Base-by-base conservation (phyloP, 108 stramenopile species). In the Conticribra guillardii region DNA sequence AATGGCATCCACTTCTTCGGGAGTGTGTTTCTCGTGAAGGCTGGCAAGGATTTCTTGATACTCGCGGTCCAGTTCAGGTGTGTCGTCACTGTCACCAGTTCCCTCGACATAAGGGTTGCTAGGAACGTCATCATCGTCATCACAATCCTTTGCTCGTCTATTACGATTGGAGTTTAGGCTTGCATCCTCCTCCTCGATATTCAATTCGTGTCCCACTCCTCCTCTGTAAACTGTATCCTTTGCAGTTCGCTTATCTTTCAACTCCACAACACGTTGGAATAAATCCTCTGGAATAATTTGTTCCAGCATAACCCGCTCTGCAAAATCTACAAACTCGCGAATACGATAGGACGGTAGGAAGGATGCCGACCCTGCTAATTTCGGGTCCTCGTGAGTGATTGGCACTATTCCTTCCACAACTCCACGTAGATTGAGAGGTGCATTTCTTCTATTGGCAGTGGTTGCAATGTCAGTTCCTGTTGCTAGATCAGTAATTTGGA, bases 391-490 rank as follows among this genome's bases (percentile, higher is more conserved):
- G 60, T 89, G 86, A 67, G 78, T 78, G 8, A 74, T 71, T 45
- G 89, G 87, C 19, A 93, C 88, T 34, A 93, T 89, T 31, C 92
- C 92, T 76, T 93, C 92, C 5, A 93, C 87, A 30, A 87, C 84
- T n/a, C 92, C 92, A 45, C 85, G 81, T 26, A 90, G 72, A 17
- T 53, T 74, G 15, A 69, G 50, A 2, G 67, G 67, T 29, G 37
- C 32, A 19, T 44, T 65, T 26, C 16, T 57, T 1, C 45, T 57
- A 7, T 33, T 57, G n/a, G 16, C 28, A 21, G 37, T 24, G 46
- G 27, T 15, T 15, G 45, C 45, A 18, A 23, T n/a, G 18, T 29
- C 16, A 19, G 50, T 51, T 15, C n/a, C 21, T 4, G 50, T 49
- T 15, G 50, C 21, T 37, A 47, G 45, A n/a, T 21, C 15, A 14